Evolutionary conservation across 1,139 yeast genomes (phyloP).

Genomic region (Saccharomyces hybrid): DNA sequence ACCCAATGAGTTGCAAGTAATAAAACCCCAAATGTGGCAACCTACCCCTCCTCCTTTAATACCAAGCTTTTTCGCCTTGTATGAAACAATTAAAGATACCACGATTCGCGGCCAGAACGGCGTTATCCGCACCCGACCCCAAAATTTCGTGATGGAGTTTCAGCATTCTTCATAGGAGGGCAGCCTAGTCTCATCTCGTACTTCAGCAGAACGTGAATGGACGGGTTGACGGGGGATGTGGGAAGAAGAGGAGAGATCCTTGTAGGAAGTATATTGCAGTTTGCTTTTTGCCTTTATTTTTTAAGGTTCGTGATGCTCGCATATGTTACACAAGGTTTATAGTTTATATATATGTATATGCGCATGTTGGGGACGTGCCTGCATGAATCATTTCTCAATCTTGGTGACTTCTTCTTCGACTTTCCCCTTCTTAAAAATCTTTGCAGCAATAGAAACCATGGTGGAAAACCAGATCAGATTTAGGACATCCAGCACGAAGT

Average conservation of each 20-base stretch:
- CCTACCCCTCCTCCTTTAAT: not conserved
- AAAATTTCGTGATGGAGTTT: not conserved
- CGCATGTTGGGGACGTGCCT: not conserved
- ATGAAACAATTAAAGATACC: not conserved
- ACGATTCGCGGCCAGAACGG: not conserved
- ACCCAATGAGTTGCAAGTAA: not conserved
- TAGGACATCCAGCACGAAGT: constrained; percentile 56
- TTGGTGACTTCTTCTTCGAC: not conserved
- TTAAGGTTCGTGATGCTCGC: constrained; percentile 7
- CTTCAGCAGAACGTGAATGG: too few species aligned
- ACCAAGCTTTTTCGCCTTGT: not conserved
- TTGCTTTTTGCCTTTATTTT: constrained; percentile 8
- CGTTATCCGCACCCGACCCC: not conserved
- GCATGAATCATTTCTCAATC: not conserved
- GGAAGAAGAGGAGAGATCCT: too few species aligned
- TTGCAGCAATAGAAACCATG: constrained; percentile 67
- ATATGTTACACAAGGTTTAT: not conserved
- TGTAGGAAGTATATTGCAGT: not conserved
- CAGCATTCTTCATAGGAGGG: not conserved
- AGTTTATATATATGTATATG: not conserved
- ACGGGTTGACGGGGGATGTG: too few species aligned
- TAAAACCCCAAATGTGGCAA: not conserved
- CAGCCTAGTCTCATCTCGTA: not conserved
- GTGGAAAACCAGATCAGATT: constrained; percentile 76
- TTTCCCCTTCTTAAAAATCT: constrained; percentile 24